Percentiles rank a stretch among this genome's conserved stretches.
Evolutionary conservation across 352 stramenopile genomes (phyloP).

Genomic region (Elongisporangium prolatum): DNA sequence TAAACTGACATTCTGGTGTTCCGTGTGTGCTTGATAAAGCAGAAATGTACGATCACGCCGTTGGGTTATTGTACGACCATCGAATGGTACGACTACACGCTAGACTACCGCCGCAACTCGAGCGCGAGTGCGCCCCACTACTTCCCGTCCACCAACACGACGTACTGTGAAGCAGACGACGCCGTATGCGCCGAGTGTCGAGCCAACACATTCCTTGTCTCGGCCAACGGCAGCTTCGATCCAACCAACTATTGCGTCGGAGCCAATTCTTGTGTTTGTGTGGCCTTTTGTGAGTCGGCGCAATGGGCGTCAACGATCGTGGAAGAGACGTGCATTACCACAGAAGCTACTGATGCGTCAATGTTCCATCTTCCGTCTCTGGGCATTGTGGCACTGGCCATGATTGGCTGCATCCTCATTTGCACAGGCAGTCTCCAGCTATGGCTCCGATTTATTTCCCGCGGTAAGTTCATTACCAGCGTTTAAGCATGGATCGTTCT

Average conservation of each 20-base stretch:
- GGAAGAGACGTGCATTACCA: slow-evolving; percentile 33
- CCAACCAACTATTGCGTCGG: slow-evolving; percentile 38
- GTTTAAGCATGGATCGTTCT: too few species aligned
- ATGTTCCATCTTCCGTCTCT: slow-evolving; percentile 4
- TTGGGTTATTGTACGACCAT: slow-evolving; percentile 57
- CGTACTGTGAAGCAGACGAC: slow-evolving; percentile 44
- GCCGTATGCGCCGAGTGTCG: slow-evolving; percentile 20
- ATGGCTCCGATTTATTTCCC: neutral
- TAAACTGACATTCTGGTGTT: neutral
- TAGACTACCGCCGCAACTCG: slow-evolving; percentile 36
- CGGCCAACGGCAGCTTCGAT: slow-evolving; percentile 18
- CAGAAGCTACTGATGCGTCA: slow-evolving; percentile 5
- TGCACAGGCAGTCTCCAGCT: neutral
- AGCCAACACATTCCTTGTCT: slow-evolving; percentile 16
- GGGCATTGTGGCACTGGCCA: neutral
- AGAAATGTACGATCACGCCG: slow-evolving; percentile 47
- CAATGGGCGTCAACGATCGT: slow-evolving; percentile 30
- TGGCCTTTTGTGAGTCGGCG: slow-evolving; percentile 48
- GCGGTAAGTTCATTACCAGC: neutral
- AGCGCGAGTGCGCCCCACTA: slow-evolving; percentile 23
- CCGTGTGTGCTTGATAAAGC: neutral
- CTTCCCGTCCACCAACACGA: slow-evolving; percentile 56
- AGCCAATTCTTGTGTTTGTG: slow-evolving; percentile 38
- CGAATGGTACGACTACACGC: slow-evolving; percentile 22
- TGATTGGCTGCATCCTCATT: neutral